Evolutionary conservation across 305 asterid species (phyloP).

Genomic region (Salvia sclarea): DNA sequence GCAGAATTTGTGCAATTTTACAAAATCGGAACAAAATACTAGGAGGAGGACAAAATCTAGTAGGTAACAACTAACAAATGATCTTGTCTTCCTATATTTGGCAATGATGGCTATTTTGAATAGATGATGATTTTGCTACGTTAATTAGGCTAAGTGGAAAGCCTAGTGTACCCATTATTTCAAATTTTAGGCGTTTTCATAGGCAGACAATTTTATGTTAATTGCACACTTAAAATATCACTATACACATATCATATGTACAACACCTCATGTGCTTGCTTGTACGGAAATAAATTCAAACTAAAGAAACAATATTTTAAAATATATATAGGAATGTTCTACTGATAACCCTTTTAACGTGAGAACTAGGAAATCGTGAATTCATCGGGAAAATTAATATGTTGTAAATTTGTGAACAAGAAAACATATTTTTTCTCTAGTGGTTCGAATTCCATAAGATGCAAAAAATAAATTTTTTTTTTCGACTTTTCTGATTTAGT

Average conservation of each 20-base stretch:
- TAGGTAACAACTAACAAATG: slow-evolving; percentile 20
- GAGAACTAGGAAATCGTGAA: too few relatives aligned
- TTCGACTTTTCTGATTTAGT: too few relatives aligned
- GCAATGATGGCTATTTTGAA: slow-evolving; percentile 1
- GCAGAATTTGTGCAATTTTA: too few relatives aligned
- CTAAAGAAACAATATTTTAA: neutral
- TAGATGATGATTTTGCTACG: slow-evolving; percentile 6
- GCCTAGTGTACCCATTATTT: slow-evolving; percentile 37
- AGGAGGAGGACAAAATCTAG: neutral
- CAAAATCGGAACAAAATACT: neutral
- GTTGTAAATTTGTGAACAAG: too few relatives aligned
- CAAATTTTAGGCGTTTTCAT: neutral
- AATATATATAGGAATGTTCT: too few relatives aligned
- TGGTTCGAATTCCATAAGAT: too few relatives aligned
- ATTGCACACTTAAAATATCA: neutral
- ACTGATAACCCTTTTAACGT: too few relatives aligned
- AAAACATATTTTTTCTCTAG: too few relatives aligned
- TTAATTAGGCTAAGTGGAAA: slow-evolving; percentile 36
- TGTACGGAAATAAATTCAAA: neutral
- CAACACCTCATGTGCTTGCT: neutral
- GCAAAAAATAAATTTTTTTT: too few relatives aligned
- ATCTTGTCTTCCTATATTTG: slow-evolving; percentile 30
- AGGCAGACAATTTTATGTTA: slow-evolving; percentile 12
- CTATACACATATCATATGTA: neutral
- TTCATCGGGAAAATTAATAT: too few relatives aligned